Evolutionary conservation across 225 moss, liverwort and hornwort species (phyloP).

Genomic region (Anthoceros angustus): DNA sequence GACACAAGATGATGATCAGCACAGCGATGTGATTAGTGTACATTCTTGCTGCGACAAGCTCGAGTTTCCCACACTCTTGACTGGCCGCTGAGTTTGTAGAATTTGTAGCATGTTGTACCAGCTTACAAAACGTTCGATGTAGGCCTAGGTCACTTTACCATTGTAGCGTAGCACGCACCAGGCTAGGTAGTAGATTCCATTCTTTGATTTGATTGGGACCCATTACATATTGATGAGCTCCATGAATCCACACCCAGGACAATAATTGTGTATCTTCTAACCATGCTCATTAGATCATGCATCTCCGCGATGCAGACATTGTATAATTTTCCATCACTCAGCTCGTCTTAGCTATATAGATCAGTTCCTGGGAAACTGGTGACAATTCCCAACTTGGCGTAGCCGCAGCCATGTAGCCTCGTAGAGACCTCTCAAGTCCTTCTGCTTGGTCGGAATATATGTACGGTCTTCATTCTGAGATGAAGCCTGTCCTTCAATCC

Average conservation of each 20-base stretch:
- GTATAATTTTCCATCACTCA: background rate
- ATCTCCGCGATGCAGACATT: background rate
- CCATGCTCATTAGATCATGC: background rate
- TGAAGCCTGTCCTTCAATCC: background rate
- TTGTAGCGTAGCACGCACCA: background rate
- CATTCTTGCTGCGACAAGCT: background rate
- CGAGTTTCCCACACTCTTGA: background rate
- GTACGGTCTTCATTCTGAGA: background rate
- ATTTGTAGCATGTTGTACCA: background rate
- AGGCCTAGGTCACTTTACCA: background rate
- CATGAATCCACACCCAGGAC: slow-evolving; percentile 1
- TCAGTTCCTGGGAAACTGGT: background rate
- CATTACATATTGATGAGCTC: slow-evolving; percentile 6
- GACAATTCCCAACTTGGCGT: background rate
- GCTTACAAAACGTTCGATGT: background rate
- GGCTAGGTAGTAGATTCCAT: background rate
- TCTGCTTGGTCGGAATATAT: no score
- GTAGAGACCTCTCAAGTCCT: no score
- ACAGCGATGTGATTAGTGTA: background rate
- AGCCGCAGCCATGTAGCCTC: background rate
- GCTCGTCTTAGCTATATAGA: background rate
- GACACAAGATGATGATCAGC: background rate
- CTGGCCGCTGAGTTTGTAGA: background rate
- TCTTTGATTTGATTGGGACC: slow-evolving; percentile 4
- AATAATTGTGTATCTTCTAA: slow-evolving; percentile 1